Evolutionary conservation across 805 yeast species (phyloP), one percentile per base, ranked within the genome.

Genomic region (Clavispora fructus): DNA sequence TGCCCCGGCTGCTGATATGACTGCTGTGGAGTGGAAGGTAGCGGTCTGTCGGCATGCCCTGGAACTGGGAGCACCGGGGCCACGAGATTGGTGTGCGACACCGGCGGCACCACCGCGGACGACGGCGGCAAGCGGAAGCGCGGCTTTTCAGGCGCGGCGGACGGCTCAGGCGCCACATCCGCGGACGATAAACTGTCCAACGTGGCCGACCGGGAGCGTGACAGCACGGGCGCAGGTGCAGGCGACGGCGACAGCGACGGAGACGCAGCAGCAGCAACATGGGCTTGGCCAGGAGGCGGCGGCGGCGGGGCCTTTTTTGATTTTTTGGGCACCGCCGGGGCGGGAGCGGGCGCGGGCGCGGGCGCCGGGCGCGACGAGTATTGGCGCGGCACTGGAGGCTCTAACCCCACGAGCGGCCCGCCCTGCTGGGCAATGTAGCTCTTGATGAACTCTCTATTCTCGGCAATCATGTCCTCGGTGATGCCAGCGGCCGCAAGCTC

Each of bases 391-490:
- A 87, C 70, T 13, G 95, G 95, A 6, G 95, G 95, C 59, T 87
- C 95, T 25, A 85, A 66, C 1, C 95, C 95, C 27, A 85, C 85
- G 64, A 92, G 68, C 29, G 94, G 84, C 19, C 91, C 86, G 45
- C 94, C 88, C 61, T 81, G 83, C 56, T 83, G 72, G 4, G 80
- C 68, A 48, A 88, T 85, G 59, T 85, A 88, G 44, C 82, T 83
- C 62, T 86, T 88, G 59, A 88, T 86, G 61, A 87, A 87, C 49
- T 85, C 87, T 48, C 90, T 73, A 60, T 88, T 87, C 44, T 86
- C 92, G 0, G 91, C 94, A 61, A 88, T 87, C 91, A 86, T 84
- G 54, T 87, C 95, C 58, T 88, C 95, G 1, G 87, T 65, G 47
- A 88, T 88, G 0, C 96, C 96, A 44, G 85, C 84, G 16, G 77